phyloP scores from a whole-genome alignment of 2,329 filamentous ascomycete genomes.

The Penicillium sp. region DNA sequence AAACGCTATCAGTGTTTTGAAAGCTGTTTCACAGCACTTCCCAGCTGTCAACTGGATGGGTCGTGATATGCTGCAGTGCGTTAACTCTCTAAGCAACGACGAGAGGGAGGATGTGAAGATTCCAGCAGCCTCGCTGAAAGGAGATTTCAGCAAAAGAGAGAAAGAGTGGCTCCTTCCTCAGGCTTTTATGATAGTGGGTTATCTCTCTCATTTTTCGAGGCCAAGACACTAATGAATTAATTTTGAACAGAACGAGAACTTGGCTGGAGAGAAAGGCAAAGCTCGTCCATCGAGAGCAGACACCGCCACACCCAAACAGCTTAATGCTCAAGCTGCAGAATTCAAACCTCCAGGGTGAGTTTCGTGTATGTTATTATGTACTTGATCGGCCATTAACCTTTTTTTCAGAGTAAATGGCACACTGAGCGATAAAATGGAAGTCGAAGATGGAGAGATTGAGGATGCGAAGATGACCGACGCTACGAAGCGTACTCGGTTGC shows the following conservation, averaged over 20 bases:
- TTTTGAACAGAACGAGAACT: conserved; percentile 23
- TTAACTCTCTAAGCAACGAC: conserved; percentile 41
- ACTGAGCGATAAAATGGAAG: conserved; percentile 30
- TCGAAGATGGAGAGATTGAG: conserved; percentile 45
- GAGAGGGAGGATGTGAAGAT: conserved; percentile 49
- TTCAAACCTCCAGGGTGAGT: conserved; percentile 33
- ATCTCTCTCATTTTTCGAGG: neutral
- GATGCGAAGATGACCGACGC: conserved; percentile 42
- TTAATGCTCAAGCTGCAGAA: conserved; percentile 40
- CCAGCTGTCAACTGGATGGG: conserved; percentile 90
- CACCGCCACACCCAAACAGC: conserved; percentile 29
- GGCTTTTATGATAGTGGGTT: conserved; percentile 39
- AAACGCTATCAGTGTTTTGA: conserved; percentile 88
- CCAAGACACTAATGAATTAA: conserved; percentile 15
- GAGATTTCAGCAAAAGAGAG: conserved; percentile 45
- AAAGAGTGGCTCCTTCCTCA: conserved; percentile 49
- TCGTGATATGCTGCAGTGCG: conserved; percentile 37
- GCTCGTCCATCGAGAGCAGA: conserved; percentile 24
- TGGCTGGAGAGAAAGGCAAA: conserved; percentile 25
- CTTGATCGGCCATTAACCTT: neutral
- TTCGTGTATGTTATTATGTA: conserved; percentile 23
- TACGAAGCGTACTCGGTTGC: neutral
- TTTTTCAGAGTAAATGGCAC: conserved; percentile 26
- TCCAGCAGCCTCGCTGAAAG: conserved; percentile 47
- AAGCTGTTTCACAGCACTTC: conserved; percentile 74